Evolutionary conservation across 768 basidiomycete species (phyloP).

Genomic region (Cystoderma amianthinum): DNA sequence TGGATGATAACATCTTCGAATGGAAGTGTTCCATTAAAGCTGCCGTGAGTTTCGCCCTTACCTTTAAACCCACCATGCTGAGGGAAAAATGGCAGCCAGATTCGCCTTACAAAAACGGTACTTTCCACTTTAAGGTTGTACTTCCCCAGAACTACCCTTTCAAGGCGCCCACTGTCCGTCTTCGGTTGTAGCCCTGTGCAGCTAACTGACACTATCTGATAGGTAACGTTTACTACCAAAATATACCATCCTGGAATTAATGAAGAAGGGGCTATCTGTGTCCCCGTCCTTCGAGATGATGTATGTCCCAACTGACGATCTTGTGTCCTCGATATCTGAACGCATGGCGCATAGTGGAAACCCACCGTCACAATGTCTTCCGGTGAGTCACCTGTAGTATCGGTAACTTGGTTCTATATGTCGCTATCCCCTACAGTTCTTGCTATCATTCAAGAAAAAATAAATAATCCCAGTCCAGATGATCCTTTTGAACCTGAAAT

Average conservation of each 20-base stretch:
- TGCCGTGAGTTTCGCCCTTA: constrained; percentile 37
- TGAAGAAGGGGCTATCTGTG: constrained; percentile 81
- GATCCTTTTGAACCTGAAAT: constrained; percentile 88
- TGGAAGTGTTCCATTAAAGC: constrained; percentile 80
- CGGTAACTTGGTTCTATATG: constrained; percentile 1
- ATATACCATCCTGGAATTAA: constrained; percentile 91
- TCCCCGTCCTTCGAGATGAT: constrained; percentile 80
- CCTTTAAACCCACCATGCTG: constrained; percentile 4
- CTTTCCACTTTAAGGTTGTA: constrained; percentile 65
- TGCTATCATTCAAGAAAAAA: constrained; percentile 70
- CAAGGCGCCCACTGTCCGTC: constrained; percentile 70
- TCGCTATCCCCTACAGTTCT: constrained; percentile 43
- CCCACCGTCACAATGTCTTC: constrained; percentile 69
- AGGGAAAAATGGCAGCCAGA: too few relatives aligned
- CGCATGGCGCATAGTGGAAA: constrained; percentile 58
- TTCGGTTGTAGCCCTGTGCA: constrained; percentile 2
- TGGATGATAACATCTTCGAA: constrained; percentile 66
- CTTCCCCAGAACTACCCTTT: constrained; percentile 83
- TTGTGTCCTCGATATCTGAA: neutral
- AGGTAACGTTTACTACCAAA: constrained; percentile 83
- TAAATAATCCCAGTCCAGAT: constrained; percentile 84
- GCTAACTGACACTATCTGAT: constrained; percentile 6
- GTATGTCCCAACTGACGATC: constrained; percentile 29
- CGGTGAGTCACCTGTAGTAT: constrained; percentile 32
- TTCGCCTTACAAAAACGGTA: constrained; percentile 80